Percentiles rank a stretch among this genome's conserved stretches.
phyloP scores from a whole-genome alignment of 805 yeast genomes.

The Kazachstania kunashirensis region DNA sequence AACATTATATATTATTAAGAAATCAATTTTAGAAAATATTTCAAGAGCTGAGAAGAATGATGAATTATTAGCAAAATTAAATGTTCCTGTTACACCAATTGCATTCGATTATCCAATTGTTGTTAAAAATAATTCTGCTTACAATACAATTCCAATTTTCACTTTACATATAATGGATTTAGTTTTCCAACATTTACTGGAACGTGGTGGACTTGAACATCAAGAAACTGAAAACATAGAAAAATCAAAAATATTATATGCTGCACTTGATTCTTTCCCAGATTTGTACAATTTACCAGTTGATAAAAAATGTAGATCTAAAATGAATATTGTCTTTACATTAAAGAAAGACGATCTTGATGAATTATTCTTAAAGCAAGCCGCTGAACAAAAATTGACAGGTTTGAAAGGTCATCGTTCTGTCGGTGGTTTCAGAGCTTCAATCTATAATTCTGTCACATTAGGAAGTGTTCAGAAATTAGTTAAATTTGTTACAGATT shows the following conservation, averaged over 20 bases:
- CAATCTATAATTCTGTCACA: slow-evolving; percentile 80
- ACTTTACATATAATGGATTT: slow-evolving; percentile 78
- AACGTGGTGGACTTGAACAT: slow-evolving; percentile 59
- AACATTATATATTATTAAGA: slow-evolving; percentile 83
- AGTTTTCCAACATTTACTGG: slow-evolving; percentile 55
- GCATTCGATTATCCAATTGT: slow-evolving; percentile 82
- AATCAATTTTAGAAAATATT: slow-evolving; percentile 52
- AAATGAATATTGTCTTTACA: slow-evolving; percentile 91
- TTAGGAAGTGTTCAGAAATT: slow-evolving; percentile 49
- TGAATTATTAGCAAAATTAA: slow-evolving; percentile 46
- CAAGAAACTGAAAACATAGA: slow-evolving; percentile 48
- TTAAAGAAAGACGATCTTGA: slow-evolving; percentile 56
- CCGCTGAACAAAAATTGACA: slow-evolving; percentile 46
- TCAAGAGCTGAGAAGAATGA: slow-evolving; percentile 48
- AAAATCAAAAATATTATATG: slow-evolving; percentile 60
- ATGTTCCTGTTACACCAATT: slow-evolving; percentile 77
- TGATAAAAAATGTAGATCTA: slow-evolving; percentile 53
- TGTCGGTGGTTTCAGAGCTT: slow-evolving; percentile 94
- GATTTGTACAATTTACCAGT: slow-evolving; percentile 60
- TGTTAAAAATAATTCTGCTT: slow-evolving; percentile 81
- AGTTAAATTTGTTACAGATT: slow-evolving; percentile 47
- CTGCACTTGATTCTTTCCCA: slow-evolving; percentile 56
- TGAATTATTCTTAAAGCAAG: slow-evolving; percentile 57
- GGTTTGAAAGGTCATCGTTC: slow-evolving; percentile 95
- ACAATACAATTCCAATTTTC: slow-evolving; percentile 92